phyloP scores from a whole-genome alignment of 208 protist genomes.

The Kentomonas sorsogonicus region DNA sequence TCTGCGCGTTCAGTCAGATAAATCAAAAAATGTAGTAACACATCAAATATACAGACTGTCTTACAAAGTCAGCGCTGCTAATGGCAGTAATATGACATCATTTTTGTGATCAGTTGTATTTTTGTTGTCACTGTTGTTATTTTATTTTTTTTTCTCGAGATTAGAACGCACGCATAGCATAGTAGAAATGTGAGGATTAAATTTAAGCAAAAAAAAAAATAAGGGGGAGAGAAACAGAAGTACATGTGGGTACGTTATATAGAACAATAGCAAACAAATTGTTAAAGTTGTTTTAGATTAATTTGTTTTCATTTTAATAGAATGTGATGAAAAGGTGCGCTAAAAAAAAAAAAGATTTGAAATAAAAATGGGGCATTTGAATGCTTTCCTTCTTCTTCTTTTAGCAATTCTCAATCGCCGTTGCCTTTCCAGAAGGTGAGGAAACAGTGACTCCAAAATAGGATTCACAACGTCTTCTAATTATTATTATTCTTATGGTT shows the following conservation, averaged over 20 bases:
- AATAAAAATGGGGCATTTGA: slow-evolving; percentile 1
- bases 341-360: slow-evolving; percentile 5
- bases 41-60: no score
- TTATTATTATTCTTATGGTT: background rate
- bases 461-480: background rate
- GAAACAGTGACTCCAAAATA: background rate
- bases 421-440: background rate
- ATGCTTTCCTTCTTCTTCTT: background rate
- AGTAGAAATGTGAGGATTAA: no score
- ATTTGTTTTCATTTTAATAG: slow-evolving; percentile 15
- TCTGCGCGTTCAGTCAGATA: background rate
- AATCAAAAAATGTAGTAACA: background rate
- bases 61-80: background rate
- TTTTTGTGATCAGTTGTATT: background rate
- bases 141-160: background rate
- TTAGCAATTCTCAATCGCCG: no score
- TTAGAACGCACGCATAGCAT: background rate
- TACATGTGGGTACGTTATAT: background rate
- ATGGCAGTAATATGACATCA: no score
- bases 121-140: background rate
- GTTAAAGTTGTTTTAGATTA: slow-evolving; percentile 1
- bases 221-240: no score
- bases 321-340: background rate
- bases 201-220: no score
- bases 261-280: slow-evolving; percentile 1